phyloP scores from a whole-genome alignment of 495 filamentous ascomycete species.

The Echria macrotheca region DNA sequence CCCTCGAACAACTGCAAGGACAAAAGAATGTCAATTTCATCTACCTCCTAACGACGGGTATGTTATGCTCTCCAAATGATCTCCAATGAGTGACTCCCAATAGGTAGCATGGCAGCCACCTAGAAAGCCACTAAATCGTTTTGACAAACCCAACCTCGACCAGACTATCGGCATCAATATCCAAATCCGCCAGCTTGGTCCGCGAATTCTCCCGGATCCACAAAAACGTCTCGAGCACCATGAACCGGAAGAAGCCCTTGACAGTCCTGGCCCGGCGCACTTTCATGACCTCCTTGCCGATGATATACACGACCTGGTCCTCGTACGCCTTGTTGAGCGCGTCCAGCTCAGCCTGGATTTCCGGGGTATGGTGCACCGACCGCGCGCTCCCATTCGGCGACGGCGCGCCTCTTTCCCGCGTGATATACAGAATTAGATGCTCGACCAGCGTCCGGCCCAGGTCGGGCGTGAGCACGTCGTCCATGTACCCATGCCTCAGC shows the following conservation, averaged over 20 bases:
- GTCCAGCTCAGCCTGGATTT: constrained; percentile 32
- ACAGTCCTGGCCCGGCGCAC: constrained; percentile 27
- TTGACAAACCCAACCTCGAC: constrained; percentile 68
- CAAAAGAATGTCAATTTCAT: too few relatives aligned
- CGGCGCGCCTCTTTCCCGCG: constrained; percentile 32
- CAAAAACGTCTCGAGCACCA: constrained; percentile 53
- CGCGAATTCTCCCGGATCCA: constrained; percentile 66
- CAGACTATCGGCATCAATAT: constrained; percentile 54
- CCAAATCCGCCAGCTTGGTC: constrained; percentile 54
- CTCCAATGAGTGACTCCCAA: too few relatives aligned
- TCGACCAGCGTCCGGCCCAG: constrained; percentile 50
- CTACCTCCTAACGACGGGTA: too few relatives aligned
- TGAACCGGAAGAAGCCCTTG: constrained; percentile 41
- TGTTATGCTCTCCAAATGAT: too few relatives aligned
- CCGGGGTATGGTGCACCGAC: constrained; percentile 22
- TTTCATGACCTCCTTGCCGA: constrained; percentile 63
- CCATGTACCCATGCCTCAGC: constrained; percentile 60
- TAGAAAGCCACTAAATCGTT: constrained; percentile 42
- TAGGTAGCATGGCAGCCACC: too few relatives aligned
- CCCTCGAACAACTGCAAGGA: too few relatives aligned
- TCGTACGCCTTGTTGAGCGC: constrained; percentile 47
- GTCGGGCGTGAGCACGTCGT: constrained; percentile 52
- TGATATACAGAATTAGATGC: constrained; percentile 35
- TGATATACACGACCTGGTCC: constrained; percentile 56
- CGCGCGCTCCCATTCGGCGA: constrained; percentile 16